These are phyloP conservation scores for Mycena pura DNA, from an alignment of 768 basidiomycete genomes.

Conservation along the genomic window DNA sequence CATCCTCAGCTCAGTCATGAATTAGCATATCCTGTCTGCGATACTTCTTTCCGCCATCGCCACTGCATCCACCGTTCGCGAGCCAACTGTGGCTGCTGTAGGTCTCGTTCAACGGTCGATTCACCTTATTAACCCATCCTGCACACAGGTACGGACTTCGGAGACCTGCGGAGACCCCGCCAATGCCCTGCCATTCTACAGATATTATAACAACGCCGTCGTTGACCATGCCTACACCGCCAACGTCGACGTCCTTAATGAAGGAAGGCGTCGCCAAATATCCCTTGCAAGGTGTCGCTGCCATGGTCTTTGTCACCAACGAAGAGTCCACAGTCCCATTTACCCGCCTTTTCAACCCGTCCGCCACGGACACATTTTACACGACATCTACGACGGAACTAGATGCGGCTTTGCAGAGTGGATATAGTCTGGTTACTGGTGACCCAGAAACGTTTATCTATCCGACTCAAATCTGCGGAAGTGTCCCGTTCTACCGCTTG, in stretches of 20 bases:
- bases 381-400: conserved; percentile 23
- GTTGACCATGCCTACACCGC: background rate
- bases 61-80: no score
- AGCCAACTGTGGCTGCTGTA: no score
- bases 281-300: background rate
- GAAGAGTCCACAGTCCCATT: conserved; percentile 26
- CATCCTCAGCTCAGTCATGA: no score
- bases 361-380: conserved; percentile 26
- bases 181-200: background rate
- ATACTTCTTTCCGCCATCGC: no score
- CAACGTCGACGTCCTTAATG: background rate
- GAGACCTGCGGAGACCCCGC: background rate
- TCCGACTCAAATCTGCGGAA: conserved; percentile 16
- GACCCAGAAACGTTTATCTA: conserved; percentile 26
- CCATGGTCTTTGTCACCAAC: conserved; percentile 1
- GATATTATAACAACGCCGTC: background rate
- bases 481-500: conserved; percentile 15
- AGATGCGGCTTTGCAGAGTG: conserved; percentile 16
- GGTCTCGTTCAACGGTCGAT: no score
- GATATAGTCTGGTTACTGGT: conserved; percentile 13
- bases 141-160: background rate
- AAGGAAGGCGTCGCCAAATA: background rate
- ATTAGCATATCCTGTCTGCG: no score
- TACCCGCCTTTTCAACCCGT: conserved; percentile 23
- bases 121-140: no score